Percentiles rank a stretch among this genome's conserved stretches.
phyloP scores from a whole-genome alignment of 768 basidiomycete genomes.

The Clavaria fumosa region DNA sequence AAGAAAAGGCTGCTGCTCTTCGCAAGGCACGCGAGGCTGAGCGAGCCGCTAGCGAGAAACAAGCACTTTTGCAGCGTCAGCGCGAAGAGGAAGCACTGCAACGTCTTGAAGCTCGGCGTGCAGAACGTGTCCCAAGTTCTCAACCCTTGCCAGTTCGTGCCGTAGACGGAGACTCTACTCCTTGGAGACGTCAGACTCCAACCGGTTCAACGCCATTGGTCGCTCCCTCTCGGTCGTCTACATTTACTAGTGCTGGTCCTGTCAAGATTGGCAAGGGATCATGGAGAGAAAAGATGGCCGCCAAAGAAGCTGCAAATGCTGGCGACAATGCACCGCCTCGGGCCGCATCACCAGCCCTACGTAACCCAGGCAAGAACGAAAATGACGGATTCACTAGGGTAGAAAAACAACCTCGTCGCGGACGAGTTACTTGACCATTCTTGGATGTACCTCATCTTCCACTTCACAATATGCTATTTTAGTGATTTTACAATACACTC shows the following conservation, averaged over 20 bases:
- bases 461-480: no score
- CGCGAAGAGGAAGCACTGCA: constrained; percentile 61
- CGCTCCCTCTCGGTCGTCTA: no score
- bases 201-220: no score
- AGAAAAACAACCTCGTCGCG: no score
- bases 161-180: constrained; percentile 11
- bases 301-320: constrained; percentile 22
- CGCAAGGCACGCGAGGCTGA: constrained; percentile 40
- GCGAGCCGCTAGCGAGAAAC: constrained; percentile 34
- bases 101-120: constrained; percentile 24
- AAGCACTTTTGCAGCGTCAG: constrained; percentile 41
- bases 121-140: constrained; percentile 20
- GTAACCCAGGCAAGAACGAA: constrained; percentile 26
- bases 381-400: constrained; percentile 69
- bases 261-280: neutral
- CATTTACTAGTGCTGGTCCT: constrained; percentile 3
- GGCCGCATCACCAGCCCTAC: constrained; percentile 23
- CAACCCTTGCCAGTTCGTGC: constrained; percentile 16
- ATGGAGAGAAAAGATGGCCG: constrained; percentile 47
- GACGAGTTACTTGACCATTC: no score
- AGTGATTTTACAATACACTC: no score
- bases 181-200: constrained; percentile 21
- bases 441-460: no score
- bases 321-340: constrained; percentile 18
- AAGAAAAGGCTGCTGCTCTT: constrained; percentile 34